A percentile compares a stretch with the other conserved stretches of the same genome.
phyloP scores from a whole-genome alignment of 331 rosid species.

The Cydonia oblonga region DNA sequence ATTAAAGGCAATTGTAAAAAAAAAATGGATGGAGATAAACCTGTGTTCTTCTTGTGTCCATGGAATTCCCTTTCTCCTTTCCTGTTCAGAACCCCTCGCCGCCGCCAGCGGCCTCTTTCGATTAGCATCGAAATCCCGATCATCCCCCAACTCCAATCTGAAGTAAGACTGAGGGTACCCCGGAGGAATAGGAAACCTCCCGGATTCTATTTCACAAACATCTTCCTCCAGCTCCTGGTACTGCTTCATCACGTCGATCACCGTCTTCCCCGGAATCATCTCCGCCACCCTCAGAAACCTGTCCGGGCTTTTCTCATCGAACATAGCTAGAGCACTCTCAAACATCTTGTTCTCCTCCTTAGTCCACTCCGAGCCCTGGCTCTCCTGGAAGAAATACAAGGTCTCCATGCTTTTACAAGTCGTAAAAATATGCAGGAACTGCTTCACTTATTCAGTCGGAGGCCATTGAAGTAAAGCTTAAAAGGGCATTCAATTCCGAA shows the following conservation, averaged over 20 bases:
- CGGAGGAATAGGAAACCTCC: conserved; percentile 63
- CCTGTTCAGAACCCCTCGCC: conserved; percentile 51
- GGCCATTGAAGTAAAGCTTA: conserved; percentile 17
- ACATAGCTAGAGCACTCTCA: conserved; percentile 89
- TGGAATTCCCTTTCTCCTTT: conserved; percentile 80
- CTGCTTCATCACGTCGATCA: conserved; percentile 67
- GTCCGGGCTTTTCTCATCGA: conserved; percentile 66
- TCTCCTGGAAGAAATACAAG: too few relatives aligned
- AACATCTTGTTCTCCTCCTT: conserved; percentile 79
- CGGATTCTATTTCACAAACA: conserved; percentile 74
- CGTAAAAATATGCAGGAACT: background rate
- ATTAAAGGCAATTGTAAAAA: too few relatives aligned
- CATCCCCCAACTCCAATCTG: conserved; percentile 44
- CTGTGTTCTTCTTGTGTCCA: conserved; percentile 68
- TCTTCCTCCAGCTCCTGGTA: conserved; percentile 73
- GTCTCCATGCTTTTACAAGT: conserved; percentile 46
- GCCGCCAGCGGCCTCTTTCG: conserved; percentile 35
- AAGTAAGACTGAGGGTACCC: conserved; percentile 59
- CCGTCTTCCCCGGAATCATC: conserved; percentile 87
- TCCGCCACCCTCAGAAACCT: conserved; percentile 56
- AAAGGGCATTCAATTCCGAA: conserved; percentile 41
- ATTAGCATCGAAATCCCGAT: conserved; percentile 40
- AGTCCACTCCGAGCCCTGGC: too few relatives aligned
- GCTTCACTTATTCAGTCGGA: background rate
- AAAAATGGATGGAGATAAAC: conserved; percentile 18